Percentiles rank a stretch among this genome's conserved stretches.
phyloP scores from a whole-genome alignment of 352 stramenopile species.

The Halophytophthora polymorphica region DNA sequence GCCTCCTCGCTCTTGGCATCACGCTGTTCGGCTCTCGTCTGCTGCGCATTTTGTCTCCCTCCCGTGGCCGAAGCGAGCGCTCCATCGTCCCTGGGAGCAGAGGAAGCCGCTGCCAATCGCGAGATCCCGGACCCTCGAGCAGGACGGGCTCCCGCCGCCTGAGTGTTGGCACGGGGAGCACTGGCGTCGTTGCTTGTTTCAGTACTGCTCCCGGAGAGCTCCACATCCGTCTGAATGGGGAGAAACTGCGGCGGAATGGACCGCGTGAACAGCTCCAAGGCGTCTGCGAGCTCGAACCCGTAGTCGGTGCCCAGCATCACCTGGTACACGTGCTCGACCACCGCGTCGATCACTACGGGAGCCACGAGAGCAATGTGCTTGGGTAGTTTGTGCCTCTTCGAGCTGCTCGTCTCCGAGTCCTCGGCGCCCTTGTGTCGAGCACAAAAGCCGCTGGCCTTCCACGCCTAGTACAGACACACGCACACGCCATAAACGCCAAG shows the following conservation, averaged over 20 bases:
- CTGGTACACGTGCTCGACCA: constrained; percentile 76
- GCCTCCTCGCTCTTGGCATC: constrained; percentile 11
- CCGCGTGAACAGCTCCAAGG: constrained; percentile 65
- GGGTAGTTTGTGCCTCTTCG: constrained; percentile 60
- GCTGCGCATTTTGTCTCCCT: constrained; percentile 11
- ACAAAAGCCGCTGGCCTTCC: constrained; percentile 79
- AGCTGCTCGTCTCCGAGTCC: constrained; percentile 18
- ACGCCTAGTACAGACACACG: constrained; percentile 36
- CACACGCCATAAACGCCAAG: constrained; percentile 5
- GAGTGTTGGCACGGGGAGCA: neutral
- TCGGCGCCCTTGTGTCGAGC: constrained; percentile 68
- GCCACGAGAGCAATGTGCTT: constrained; percentile 54
- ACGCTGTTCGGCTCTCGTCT: constrained; percentile 17
- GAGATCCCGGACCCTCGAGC: neutral
- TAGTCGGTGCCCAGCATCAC: constrained; percentile 63
- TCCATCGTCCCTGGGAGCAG: constrained; percentile 17
- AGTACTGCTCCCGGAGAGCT: constrained; percentile 23
- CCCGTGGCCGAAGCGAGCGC: constrained; percentile 7
- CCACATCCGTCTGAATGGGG: constrained; percentile 31
- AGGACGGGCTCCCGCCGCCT: constrained; percentile 1
- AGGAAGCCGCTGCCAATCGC: constrained; percentile 13
- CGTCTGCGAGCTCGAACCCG: constrained; percentile 65
- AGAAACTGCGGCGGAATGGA: constrained; percentile 49
- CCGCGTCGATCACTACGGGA: constrained; percentile 64
- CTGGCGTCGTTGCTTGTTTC: constrained; percentile 3